Conservation (phyloP, 2,329 filamentous ascomycete genomes). For the Colletotrichum sp. region DNA sequence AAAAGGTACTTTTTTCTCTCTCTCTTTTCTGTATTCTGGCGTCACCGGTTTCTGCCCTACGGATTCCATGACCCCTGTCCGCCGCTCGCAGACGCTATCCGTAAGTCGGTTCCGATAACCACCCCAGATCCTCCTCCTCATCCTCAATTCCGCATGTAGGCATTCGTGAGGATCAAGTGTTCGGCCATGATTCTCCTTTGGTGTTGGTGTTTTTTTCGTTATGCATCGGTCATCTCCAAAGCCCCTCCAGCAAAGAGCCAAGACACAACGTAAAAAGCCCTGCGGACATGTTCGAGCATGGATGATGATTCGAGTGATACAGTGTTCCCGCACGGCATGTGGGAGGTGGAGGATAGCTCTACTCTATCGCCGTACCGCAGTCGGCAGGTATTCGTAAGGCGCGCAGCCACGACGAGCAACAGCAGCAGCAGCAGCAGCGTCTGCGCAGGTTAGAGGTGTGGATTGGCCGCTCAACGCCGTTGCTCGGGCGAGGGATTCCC, state of each 20-base stretch:
- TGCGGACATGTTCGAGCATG: slow-evolving; percentile 3
- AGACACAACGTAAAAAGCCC: slow-evolving; percentile 1
- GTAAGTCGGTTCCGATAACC: neutral
- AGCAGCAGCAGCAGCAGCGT: neutral
- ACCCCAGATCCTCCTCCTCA: neutral
- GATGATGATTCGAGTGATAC: slow-evolving; percentile 5
- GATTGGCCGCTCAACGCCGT: slow-evolving; percentile 3
- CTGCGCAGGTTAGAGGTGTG: neutral
- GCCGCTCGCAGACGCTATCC: neutral
- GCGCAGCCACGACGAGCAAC: neutral
- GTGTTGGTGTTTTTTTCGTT: neutral
- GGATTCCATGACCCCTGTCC: neutral
- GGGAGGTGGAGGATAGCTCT: neutral
- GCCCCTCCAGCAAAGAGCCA: neutral
- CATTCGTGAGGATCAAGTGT: neutral
- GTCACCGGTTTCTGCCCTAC: slow-evolving; percentile 3
- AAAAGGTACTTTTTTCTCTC: neutral
- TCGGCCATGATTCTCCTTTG: neutral
- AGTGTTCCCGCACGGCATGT: neutral
- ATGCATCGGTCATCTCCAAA: slow-evolving; percentile 10
- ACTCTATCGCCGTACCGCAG: neutral
- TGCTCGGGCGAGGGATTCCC: slow-evolving; percentile 15
- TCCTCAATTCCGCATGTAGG: neutral
- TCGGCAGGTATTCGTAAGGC: neutral
- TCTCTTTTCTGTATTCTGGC: neutral